These are phyloP conservation scores for Cladorrhinum sp. DNA, from an alignment of 2,329 filamentous ascomycete genomes.

Conservation along the genomic window DNA sequence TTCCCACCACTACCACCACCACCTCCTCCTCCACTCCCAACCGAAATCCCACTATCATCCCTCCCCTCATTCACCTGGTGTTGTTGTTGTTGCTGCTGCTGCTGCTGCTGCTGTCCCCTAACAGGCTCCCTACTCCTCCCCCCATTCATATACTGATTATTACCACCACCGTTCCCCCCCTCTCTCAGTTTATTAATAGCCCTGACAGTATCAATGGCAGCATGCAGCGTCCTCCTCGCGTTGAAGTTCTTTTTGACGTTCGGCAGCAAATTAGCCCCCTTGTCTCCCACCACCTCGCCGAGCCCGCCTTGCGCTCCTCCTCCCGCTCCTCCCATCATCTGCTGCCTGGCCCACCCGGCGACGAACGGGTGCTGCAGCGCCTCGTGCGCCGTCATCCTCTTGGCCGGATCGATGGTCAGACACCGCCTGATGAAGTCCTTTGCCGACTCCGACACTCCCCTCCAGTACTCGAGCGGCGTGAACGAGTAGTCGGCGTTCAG, in stretches of 20 bases:
- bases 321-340: conserved; percentile 23
- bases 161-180: conserved; percentile 41
- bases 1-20: conserved; percentile 26
- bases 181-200: conserved; percentile 70
- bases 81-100: background rate
- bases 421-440: conserved; percentile 92
- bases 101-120: background rate
- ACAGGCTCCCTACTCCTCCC: conserved; percentile 32
- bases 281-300: conserved; percentile 32
- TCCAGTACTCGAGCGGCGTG: conserved; percentile 93
- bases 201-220: conserved; percentile 67
- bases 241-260: conserved; percentile 75
- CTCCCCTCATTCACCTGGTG: too few relatives aligned
- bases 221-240: conserved; percentile 64
- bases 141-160: conserved; percentile 63
- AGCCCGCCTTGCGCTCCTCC: conserved; percentile 37
- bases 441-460: conserved; percentile 78
- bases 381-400: conserved; percentile 88
- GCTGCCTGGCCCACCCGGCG: conserved; percentile 45
- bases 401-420: conserved; percentile 81
- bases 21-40: conserved; percentile 28
- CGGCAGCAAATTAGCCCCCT: conserved; percentile 62
- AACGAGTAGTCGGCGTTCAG: conserved; percentile 95
- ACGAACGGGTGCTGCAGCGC: conserved; percentile 66
- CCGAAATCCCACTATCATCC: conserved; percentile 46